phyloP scores from a whole-genome alignment of 2,329 filamentous ascomycete genomes.

The Verticillium nubilum region DNA sequence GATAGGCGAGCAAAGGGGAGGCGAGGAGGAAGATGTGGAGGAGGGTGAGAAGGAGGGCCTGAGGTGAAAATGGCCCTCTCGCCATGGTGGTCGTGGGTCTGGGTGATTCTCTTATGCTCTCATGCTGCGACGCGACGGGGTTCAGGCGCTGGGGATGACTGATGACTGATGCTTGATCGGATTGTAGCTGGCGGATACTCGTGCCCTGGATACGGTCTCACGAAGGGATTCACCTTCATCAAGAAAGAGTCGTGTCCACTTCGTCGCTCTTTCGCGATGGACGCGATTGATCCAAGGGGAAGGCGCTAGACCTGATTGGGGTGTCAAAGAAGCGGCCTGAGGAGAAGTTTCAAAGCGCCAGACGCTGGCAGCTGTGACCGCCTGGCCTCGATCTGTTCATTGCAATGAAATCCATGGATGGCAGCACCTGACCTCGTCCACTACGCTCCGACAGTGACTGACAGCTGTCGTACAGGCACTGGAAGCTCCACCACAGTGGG shows the following conservation, averaged over 20 bases:
- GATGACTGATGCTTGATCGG: background rate
- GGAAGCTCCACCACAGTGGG: no score
- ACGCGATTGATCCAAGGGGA: background rate
- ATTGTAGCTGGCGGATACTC: background rate
- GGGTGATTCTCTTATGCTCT: background rate
- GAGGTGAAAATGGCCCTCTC: background rate
- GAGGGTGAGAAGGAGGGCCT: background rate
- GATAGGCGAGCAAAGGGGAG: slow-evolving; percentile 23
- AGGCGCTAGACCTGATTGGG: background rate
- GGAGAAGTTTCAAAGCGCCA: background rate
- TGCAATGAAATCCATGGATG: no score
- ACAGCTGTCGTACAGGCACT: no score
- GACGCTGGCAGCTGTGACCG: background rate
- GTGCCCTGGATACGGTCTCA: background rate
- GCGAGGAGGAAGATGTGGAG: slow-evolving; percentile 16
- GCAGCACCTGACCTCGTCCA: no score
- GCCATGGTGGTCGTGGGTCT: background rate
- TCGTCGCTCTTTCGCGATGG: background rate
- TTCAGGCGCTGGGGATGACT: background rate
- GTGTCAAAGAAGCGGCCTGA: background rate
- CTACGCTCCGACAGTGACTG: no score
- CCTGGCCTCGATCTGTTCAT: background rate
- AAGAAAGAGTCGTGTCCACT: background rate
- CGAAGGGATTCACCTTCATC: background rate
- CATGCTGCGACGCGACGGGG: background rate